phyloP scores from a whole-genome alignment of 164 flowering plant species.

The Tetrastigma voinierianum region DNA sequence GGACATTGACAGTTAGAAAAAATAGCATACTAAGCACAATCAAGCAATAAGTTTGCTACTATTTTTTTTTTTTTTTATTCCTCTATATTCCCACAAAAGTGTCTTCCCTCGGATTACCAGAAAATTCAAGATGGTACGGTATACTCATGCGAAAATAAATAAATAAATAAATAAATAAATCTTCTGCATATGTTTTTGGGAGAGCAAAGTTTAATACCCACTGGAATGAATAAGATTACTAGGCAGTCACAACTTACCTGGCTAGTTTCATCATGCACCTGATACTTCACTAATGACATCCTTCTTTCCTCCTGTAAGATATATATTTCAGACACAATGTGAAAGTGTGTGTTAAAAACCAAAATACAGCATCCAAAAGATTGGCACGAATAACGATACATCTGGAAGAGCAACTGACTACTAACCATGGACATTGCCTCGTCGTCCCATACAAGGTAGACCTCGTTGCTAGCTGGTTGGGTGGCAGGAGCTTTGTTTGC shows the following conservation, averaged over 20 bases:
- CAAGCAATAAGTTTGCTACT: constrained; percentile 25
- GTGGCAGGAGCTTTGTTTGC: constrained; percentile 77
- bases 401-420: neutral
- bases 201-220: constrained; percentile 29
- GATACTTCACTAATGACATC: constrained; percentile 86
- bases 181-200: constrained; percentile 51
- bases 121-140: no score
- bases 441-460: constrained; percentile 97
- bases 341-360: neutral
- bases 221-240: constrained; percentile 15
- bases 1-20: constrained; percentile 33
- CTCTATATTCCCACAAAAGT: constrained; percentile 10
- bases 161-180: constrained; percentile 32
- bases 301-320: constrained; percentile 99
- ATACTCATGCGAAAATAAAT: constrained; percentile 30
- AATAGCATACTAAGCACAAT: constrained; percentile 28
- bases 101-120: neutral
- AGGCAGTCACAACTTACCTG: constrained; percentile 88
- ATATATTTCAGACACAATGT: constrained; percentile 9
- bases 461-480: constrained; percentile 77
- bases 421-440: constrained; percentile 99
- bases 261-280: constrained; percentile 99
- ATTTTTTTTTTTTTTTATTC: constrained; percentile 14
- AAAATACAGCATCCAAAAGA: no score
- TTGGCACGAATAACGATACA: neutral